Evolutionary conservation across 768 basidiomycete genomes (phyloP).

Genomic region (Leccinum boreale): DNA sequence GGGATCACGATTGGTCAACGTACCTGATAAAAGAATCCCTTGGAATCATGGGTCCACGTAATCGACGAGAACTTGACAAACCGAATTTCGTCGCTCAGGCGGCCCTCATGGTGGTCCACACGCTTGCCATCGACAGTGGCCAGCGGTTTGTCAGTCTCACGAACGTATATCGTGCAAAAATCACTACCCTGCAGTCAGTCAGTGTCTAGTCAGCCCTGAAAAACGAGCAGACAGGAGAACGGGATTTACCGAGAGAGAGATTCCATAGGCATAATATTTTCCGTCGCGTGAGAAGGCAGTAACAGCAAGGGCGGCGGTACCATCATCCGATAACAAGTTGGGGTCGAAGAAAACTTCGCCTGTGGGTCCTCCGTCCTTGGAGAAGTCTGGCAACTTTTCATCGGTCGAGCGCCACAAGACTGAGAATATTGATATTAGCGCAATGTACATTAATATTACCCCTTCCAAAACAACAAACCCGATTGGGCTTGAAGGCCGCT

Average conservation of each 20-base stretch:
- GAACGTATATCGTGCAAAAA: conserved; percentile 64
- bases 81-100: conserved; percentile 63
- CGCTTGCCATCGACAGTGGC: conserved; percentile 35
- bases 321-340: conserved; percentile 70
- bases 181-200: conserved; percentile 59
- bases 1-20: conserved; percentile 1
- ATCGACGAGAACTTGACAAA: conserved; percentile 76
- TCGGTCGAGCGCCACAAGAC: conserved; percentile 63
- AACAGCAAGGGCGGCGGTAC: conserved; percentile 60
- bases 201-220: neutral
- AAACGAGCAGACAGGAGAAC: neutral
- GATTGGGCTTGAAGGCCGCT: conserved; percentile 72
- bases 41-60: conserved; percentile 73
- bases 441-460: neutral
- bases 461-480: conserved; percentile 21
- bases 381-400: conserved; percentile 51
- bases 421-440: conserved; percentile 19
- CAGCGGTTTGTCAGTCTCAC: conserved; percentile 59
- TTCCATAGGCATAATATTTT: conserved; percentile 73
- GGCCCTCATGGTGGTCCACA: conserved; percentile 44
- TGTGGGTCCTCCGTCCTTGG: conserved; percentile 38
- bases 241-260: conserved; percentile 61
- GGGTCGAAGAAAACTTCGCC: conserved; percentile 82
- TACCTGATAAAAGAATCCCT: conserved; percentile 83
- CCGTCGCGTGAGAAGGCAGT: conserved; percentile 64